phyloP scores from a whole-genome alignment of 2,329 filamentous ascomycete genomes.

The Alternaria alternata region DNA sequence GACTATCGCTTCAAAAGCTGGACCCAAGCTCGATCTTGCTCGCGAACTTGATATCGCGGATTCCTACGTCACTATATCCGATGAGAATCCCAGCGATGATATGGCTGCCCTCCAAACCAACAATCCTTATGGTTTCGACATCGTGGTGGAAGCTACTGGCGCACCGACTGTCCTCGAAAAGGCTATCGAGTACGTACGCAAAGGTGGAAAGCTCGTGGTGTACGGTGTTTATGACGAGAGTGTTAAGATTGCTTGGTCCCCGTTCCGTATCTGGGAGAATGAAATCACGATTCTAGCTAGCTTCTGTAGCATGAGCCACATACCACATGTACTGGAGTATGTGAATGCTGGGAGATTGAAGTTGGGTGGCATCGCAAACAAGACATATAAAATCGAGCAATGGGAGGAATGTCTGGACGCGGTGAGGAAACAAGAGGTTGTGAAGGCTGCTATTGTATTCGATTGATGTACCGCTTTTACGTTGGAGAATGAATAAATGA shows the following conservation, averaged over 20 bases:
- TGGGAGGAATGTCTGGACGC: slow-evolving; percentile 74
- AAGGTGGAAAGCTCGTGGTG: slow-evolving; percentile 75
- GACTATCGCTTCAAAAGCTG: slow-evolving; percentile 72
- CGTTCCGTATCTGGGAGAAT: slow-evolving; percentile 72
- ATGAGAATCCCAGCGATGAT: slow-evolving; percentile 43
- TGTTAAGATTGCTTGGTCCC: slow-evolving; percentile 71
- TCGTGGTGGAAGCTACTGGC: slow-evolving; percentile 76
- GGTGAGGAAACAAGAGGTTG: slow-evolving; percentile 75
- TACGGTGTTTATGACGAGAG: slow-evolving; percentile 74
- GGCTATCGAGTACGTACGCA: slow-evolving; percentile 74
- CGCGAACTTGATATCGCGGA: slow-evolving; percentile 58
- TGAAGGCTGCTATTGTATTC: slow-evolving; percentile 78
- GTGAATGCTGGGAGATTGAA: slow-evolving; percentile 68
- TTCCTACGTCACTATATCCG: slow-evolving; percentile 57
- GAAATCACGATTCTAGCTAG: slow-evolving; percentile 75
- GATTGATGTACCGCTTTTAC: slow-evolving; percentile 48
- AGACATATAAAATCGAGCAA: slow-evolving; percentile 75
- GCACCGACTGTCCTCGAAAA: slow-evolving; percentile 74
- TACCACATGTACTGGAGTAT: slow-evolving; percentile 41
- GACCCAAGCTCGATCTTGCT: slow-evolving; percentile 75
- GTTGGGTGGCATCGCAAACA: slow-evolving; percentile 75
- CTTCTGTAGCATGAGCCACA: slow-evolving; percentile 71
- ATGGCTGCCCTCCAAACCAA: slow-evolving; percentile 69
- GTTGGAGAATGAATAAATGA: neutral
- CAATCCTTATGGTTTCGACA: slow-evolving; percentile 77